These are phyloP conservation scores for Aureobasidium sp. DNA, from an alignment of 2,329 filamentous ascomycete species.

Conservation along the genomic window DNA sequence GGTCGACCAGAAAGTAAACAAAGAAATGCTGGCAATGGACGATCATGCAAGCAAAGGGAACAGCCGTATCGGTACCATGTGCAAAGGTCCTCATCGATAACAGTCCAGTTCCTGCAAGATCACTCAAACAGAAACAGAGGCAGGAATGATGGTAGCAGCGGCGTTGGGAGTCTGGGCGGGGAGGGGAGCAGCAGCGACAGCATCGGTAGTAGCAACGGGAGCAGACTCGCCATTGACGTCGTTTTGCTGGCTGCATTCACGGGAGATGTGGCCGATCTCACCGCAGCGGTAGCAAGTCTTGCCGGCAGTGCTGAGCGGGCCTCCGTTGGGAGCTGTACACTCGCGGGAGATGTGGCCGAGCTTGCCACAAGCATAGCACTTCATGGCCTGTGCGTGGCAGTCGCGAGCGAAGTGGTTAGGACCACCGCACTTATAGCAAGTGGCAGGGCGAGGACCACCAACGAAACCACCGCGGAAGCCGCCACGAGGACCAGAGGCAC, in stretches of 20 bases:
- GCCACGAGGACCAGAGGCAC: slow-evolving; percentile 40
- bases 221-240: slow-evolving; percentile 32
- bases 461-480: slow-evolving; percentile 59
- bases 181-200: slow-evolving; percentile 36
- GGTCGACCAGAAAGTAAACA: neutral
- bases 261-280: slow-evolving; percentile 90
- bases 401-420: slow-evolving; percentile 98
- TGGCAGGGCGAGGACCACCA: slow-evolving; percentile 57
- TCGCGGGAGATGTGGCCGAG: slow-evolving; percentile 89
- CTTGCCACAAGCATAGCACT: slow-evolving; percentile 96
- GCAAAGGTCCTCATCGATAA: slow-evolving; percentile 7
- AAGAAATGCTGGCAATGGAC: neutral
- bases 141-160: slow-evolving; percentile 35
- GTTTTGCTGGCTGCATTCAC: slow-evolving; percentile 76
- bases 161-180: slow-evolving; percentile 33
- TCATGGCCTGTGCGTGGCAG: slow-evolving; percentile 97
- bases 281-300: slow-evolving; percentile 99
- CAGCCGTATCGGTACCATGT: slow-evolving; percentile 11
- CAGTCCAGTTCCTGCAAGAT: neutral
- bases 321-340: slow-evolving; percentile 94
- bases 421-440: slow-evolving; percentile 64
- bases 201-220: slow-evolving; percentile 29
- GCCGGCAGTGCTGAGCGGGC: slow-evolving; percentile 86
- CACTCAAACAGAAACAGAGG: slow-evolving; percentile 38
- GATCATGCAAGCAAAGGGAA: neutral